Percentiles rank a stretch among this genome's conserved stretches.
Evolutionary conservation across 2,329 filamentous ascomycete genomes (phyloP).

Genomic region (Hypoxylon sp.): DNA sequence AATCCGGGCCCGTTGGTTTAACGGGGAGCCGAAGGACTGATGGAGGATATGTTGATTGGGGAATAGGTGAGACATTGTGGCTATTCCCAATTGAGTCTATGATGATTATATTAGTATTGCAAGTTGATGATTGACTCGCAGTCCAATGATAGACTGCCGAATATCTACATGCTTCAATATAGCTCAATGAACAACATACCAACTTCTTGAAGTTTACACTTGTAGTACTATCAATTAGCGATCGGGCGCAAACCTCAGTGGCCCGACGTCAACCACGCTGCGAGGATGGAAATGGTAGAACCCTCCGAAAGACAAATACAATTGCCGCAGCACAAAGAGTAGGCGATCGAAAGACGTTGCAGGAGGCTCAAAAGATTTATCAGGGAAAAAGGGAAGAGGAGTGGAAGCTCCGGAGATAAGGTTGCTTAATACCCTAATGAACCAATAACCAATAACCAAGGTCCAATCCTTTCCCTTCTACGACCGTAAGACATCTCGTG

Average conservation of each 20-base stretch:
- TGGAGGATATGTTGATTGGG: slow-evolving; percentile 69
- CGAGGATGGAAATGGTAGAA: slow-evolving; percentile 5
- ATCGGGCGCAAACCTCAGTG: slow-evolving; percentile 26
- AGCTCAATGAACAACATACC: slow-evolving; percentile 31
- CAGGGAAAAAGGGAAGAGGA: slow-evolving; percentile 25
- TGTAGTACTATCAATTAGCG: slow-evolving; percentile 13
- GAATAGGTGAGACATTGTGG: slow-evolving; percentile 69
- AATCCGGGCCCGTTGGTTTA: slow-evolving; percentile 55
- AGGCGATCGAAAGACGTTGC: slow-evolving; percentile 12
- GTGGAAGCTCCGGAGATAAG: slow-evolving; percentile 43
- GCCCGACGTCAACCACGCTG: slow-evolving; percentile 14
- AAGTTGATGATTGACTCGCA: neutral
- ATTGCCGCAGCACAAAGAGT: slow-evolving; percentile 18
- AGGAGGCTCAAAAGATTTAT: slow-evolving; percentile 31
- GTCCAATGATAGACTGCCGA: neutral
- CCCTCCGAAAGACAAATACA: slow-evolving; percentile 10
- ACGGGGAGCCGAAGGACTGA: slow-evolving; percentile 66
- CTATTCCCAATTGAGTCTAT: slow-evolving; percentile 21
- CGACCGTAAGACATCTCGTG: slow-evolving; percentile 22
- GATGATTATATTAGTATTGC: slow-evolving; percentile 16
- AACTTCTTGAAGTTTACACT: slow-evolving; percentile 7
- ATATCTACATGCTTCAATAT: neutral
- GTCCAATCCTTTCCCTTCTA: slow-evolving; percentile 19
- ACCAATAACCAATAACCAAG: slow-evolving; percentile 10
- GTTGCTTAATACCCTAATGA: slow-evolving; percentile 23